Conservation (phyloP, 306 rosid genomes). For the Prunus mongolica region DNA sequence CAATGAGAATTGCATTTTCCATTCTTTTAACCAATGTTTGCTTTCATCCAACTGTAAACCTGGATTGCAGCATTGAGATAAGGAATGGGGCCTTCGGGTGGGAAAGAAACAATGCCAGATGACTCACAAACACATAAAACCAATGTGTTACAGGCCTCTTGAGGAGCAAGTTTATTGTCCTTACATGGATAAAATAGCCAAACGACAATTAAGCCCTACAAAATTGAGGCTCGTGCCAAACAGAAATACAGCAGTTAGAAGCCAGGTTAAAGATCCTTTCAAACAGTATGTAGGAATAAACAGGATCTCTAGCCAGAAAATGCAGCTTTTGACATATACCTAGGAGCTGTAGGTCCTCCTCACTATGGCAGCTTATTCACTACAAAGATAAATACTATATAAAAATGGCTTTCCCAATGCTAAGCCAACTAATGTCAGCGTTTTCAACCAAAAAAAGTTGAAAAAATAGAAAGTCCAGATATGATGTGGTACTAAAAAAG, state of each 20-base stretch:
- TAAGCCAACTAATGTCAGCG: background rate
- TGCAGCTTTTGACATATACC: background rate
- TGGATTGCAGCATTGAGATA: background rate
- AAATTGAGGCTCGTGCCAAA: background rate
- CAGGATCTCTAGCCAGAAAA: background rate
- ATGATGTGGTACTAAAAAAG: background rate
- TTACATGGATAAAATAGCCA: background rate
- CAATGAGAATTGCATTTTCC: background rate
- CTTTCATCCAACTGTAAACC: background rate
- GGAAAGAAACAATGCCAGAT: background rate
- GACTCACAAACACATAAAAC: background rate
- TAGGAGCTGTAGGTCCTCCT: background rate
- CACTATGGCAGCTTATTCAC: background rate
- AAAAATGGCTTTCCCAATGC: background rate
- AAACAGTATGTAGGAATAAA: background rate
- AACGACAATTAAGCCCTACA: background rate
- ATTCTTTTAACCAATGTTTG: background rate
- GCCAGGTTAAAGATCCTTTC: background rate
- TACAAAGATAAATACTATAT: background rate
- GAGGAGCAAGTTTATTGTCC: background rate
- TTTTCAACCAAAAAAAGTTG: background rate
- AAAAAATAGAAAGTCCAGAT: background rate
- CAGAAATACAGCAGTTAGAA: background rate
- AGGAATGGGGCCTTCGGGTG: background rate
- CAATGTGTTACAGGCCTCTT: background rate